Base-by-base conservation (phyloP, 768 basidiomycete genomes). In the Xerocomus potaroensis region DNA sequence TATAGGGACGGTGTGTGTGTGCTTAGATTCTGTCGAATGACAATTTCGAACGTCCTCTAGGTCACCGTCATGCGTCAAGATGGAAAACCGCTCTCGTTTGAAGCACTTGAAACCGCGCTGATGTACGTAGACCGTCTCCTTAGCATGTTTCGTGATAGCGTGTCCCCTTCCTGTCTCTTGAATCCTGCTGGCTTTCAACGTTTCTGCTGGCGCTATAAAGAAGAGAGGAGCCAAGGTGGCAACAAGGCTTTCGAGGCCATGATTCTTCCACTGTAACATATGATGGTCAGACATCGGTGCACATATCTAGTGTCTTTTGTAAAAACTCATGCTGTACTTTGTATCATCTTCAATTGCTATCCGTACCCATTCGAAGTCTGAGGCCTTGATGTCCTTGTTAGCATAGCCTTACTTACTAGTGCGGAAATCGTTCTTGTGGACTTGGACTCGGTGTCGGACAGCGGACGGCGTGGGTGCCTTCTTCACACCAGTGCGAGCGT, bases 101-200 rank as follows among this genome's bases (percentile, higher is more conserved):
- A 63, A 38, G 62, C 57, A 1, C 39, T 60, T 3, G 62, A 63
- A 42, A 63, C 61, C 2, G 54, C 48, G 29, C 59, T 66, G 56
- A 66, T 67, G 63, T 69, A 63, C 23, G 59, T 64, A 26, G 66
- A 70, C 51, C 49, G 59, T 41, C 40, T 68, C 6, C 56, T 69
- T 24, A 53, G 54, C 47, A 47, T 63, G 27, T 67, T 66, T 37
- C 62, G 48, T 23, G 58, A 60, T 8, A 55, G 53, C 16, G 52
- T 44, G 4, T 43, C 49, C 9, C 53, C 61, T 1, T 47, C 52
- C 7, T 24, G 37, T 5, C 32, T 49, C 4, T 40, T 60, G 43
- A 56, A 53, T 8, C 61, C 61, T 2, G 52, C 56, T 5, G 56
- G 61, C 15, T 63, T 62, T 40, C 51, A 54, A 36, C 50, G 49